Evolutionary conservation across 257 asterid species (phyloP), one percentile per base, ranked within the genome.

Genomic region (Schizonepeta tenuifolia): DNA sequence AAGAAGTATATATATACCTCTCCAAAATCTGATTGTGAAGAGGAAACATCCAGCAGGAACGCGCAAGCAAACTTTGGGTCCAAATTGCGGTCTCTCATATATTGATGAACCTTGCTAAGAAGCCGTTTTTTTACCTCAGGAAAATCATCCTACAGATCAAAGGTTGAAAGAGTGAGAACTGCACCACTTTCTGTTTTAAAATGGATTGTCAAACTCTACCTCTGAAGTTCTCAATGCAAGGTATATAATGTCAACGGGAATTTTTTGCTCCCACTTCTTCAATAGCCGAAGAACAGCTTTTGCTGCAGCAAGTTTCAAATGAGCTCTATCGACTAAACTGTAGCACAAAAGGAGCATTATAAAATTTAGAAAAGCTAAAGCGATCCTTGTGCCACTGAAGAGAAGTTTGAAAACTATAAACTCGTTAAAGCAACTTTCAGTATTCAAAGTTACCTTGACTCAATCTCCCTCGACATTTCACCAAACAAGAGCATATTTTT

Each of bases 31-130:
- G 82, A 82, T 78, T 83, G 84, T 36, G 80, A 84, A 65, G 97
- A 76, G 58, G 83, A 78, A 76, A 87, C 47, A 81, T 83, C 91
- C 81, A 90, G 87, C 60, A 95, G 81, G 83, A 92, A 92, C 24
- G 99, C 97, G 81, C 96, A 92, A 54, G 97, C 86, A 70, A 87
- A 95, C 84, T 89, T 92, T 26, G 96, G 96, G 79, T 95, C 99
- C 75, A 95, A 82, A 67, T 78, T 78, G 54, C 96, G 90, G 77
- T 95, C 99, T 87, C 80, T 95, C 33, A 92, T 85, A 81, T 90
- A 95, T 67, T 95, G 97, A 80, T 95, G 92, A 79, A 86, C 82
- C 83, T 95, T 95, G 91, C 71, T 72, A 66, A 90, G 94, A 38
- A 95, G 73, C 78, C 83, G 79, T 65, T 78, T 90, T 78, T 81